Evolutionary conservation across 345 rosid species (phyloP), one percentile per base, ranked within the genome.

Genomic region (Hypericum perforatum): DNA sequence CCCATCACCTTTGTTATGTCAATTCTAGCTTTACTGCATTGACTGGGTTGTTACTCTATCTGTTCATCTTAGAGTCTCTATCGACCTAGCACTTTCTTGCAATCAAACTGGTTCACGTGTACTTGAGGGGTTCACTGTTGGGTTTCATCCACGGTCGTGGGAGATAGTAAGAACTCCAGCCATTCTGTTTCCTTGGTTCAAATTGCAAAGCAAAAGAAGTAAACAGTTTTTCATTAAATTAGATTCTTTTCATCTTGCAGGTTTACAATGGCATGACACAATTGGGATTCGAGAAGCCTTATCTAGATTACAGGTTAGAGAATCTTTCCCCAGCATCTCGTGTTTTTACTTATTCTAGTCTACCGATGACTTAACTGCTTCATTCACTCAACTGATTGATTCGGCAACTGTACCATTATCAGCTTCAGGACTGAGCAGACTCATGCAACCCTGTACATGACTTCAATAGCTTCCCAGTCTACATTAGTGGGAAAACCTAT

Each of bases 101-200:
- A 80, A 85, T 79, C 75, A 78, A 74, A 78, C 81, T 39, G 98
- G 96, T 45, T 83, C 78, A 1, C 83, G 80, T 7, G 78, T 88
- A 55, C 87, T 92, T 51, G 50, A 85, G 56, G 96, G 95, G 63
- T 92, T 92, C 72, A 88, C 96, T 0, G 84, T 88, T 66, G 98
- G 98, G 57, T 81, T 92, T 68, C 94, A 88, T 83, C 95, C 95
- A 22, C 77, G 86, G 58, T 82, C 98, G 29, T 82, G 88, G 88
- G 98, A 92, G 77, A 71, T 92, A 65, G 98, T 91, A 78, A 70
- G 96, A 50, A 37, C 41, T 37, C 61, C 4, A 37, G 7, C 29
- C 54, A 54, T n/a, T 16, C 38, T 59, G 13, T 7, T 44, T 71
- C 44, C 9, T 37, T 46, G 5, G 22, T 46, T n/a, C 22, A 9